phyloP scores from a whole-genome alignment of 2,329 filamentous ascomycete genomes.

The Claviceps pazoutovae region DNA sequence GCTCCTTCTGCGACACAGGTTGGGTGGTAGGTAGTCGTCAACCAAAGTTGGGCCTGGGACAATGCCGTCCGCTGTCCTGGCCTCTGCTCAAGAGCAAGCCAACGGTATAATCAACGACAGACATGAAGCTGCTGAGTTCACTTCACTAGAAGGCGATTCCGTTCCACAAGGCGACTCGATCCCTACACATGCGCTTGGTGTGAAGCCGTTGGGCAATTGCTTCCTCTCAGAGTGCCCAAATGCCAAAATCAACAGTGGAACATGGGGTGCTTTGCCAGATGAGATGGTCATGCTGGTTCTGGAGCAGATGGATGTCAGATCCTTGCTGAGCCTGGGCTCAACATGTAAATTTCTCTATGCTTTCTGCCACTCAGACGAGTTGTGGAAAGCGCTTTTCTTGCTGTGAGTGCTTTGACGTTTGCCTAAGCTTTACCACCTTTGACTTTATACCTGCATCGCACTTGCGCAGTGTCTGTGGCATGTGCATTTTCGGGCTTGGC shows the following conservation, averaged over 20 bases:
- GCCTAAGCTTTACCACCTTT: not conserved
- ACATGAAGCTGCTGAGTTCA: not conserved
- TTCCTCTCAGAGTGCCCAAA: conserved; percentile 51
- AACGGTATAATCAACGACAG: not conserved
- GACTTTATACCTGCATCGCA: conserved; percentile 3
- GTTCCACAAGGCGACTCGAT: conserved; percentile 32
- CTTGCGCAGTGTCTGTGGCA: not conserved
- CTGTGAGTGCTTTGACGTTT: conserved; percentile 46
- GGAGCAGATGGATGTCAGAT: conserved; percentile 54
- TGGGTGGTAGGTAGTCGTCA: not conserved
- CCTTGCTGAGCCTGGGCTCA: conserved; percentile 52
- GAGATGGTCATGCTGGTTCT: conserved; percentile 64
- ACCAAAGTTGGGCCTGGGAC: not conserved
- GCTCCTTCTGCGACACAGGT: not conserved
- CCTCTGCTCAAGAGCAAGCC: not conserved
- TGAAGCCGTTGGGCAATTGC: conserved; percentile 80
- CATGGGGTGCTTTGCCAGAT: conserved; percentile 59
- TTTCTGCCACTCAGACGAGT: conserved; percentile 68
- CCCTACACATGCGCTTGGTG: conserved; percentile 63
- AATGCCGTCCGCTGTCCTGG: conserved; percentile 4
- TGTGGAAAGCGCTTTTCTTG: conserved; percentile 79
- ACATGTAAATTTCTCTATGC: conserved; percentile 81
- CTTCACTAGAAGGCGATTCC: not conserved
- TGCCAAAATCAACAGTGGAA: conserved; percentile 52
- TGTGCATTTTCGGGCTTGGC: not conserved